Conservation (phyloP, 805 yeast species). For the Saturnispora sekii region DNA sequence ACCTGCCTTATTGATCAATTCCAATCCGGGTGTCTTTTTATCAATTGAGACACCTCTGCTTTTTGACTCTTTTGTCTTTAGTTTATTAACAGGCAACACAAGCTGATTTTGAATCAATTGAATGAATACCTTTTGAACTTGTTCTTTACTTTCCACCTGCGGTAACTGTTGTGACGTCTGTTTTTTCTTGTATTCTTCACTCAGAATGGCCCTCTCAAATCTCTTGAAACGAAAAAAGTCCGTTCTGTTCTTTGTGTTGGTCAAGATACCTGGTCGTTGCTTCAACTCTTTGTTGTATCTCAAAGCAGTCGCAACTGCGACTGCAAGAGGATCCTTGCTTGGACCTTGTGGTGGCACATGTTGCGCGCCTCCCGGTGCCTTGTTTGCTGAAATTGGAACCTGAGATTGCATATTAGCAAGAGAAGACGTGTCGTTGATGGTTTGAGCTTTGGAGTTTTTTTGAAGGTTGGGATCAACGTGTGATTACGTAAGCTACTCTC, state of each 20-base stretch:
- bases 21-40: slow-evolving; percentile 50
- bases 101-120: slow-evolving; percentile 62
- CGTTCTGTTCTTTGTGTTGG: slow-evolving; percentile 56
- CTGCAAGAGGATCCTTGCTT: slow-evolving; percentile 42
- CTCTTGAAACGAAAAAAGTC: slow-evolving; percentile 88
- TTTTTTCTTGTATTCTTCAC: slow-evolving; percentile 48
- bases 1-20: slow-evolving; percentile 46
- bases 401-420: not conserved
- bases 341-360: slow-evolving; percentile 15
- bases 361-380: slow-evolving; percentile 9
- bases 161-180: slow-evolving; percentile 32
- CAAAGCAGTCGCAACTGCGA: slow-evolving; percentile 62
- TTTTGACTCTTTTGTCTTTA: slow-evolving; percentile 59
- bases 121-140: slow-evolving; percentile 52
- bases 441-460: not conserved
- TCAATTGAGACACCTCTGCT: slow-evolving; percentile 54
- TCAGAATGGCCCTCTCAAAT: slow-evolving; percentile 64
- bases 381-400: not conserved
- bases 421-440: not conserved
- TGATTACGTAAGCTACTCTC: too few relatives aligned
- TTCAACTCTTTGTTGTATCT: slow-evolving; percentile 61
- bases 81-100: slow-evolving; percentile 65
- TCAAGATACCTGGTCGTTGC: slow-evolving; percentile 57
- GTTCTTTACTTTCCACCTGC: slow-evolving; percentile 28
- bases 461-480: too few relatives aligned